These are phyloP conservation scores for Diplogelasinospora grovesii DNA, from an alignment of 495 filamentous ascomycete genomes.

Conservation along the genomic window DNA sequence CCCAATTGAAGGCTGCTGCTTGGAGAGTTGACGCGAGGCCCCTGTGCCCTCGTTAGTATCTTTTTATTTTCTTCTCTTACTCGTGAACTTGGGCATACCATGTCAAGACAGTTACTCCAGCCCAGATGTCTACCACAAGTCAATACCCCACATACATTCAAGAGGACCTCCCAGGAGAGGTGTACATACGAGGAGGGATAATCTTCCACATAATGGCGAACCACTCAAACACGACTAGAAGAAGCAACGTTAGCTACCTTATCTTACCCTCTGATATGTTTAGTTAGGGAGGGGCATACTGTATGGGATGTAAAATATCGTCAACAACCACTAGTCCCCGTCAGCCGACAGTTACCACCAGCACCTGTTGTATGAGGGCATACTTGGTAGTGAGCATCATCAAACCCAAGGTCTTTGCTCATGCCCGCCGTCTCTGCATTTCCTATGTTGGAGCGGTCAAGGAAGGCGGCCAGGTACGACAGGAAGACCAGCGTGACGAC, in stretches of 20 bases:
- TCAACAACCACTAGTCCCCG: slow-evolving; percentile 58
- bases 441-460: slow-evolving; percentile 65
- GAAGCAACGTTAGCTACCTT: slow-evolving; percentile 25
- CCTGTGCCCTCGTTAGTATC: slow-evolving; percentile 30
- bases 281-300: slow-evolving; percentile 19
- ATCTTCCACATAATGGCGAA: slow-evolving; percentile 67
- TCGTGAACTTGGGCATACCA: too few relatives aligned
- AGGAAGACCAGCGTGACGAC: slow-evolving; percentile 47
- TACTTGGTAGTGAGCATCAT: slow-evolving; percentile 33
- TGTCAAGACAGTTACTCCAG: slow-evolving; percentile 21
- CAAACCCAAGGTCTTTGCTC: slow-evolving; percentile 34
- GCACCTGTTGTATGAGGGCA: background rate
- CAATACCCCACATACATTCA: slow-evolving; percentile 8
- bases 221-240: slow-evolving; percentile 64
- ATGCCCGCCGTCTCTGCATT: slow-evolving; percentile 57
- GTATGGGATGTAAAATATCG: slow-evolving; percentile 69
- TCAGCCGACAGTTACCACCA: background rate
- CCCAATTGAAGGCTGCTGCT: slow-evolving; percentile 54
- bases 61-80: too few relatives aligned
- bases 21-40: slow-evolving; percentile 55
- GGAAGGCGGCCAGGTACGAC: slow-evolving; percentile 56
- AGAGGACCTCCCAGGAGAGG: background rate
- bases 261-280: background rate
- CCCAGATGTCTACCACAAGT: slow-evolving; percentile 33
- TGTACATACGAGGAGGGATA: slow-evolving; percentile 41